These are phyloP conservation scores for Pichia cactophila DNA, from an alignment of 1,139 yeast species.

Conservation along the genomic window DNA sequence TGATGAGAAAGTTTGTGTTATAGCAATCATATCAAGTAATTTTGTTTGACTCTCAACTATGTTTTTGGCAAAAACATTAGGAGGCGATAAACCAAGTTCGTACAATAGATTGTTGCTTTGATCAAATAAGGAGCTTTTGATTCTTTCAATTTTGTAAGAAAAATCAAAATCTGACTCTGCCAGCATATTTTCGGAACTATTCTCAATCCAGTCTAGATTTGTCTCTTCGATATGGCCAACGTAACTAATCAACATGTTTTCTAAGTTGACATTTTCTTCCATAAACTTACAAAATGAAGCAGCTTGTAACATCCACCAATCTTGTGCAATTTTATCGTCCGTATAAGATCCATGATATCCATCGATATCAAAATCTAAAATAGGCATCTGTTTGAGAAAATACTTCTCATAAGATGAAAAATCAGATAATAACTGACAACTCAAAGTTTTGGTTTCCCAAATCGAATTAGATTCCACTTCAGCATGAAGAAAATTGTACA, in stretches of 20 bases:
- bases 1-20: slow-evolving; percentile 17
- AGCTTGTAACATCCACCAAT: slow-evolving; percentile 37
- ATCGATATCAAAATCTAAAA: slow-evolving; percentile 26
- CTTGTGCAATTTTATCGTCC: slow-evolving; percentile 26
- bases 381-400: slow-evolving; percentile 34
- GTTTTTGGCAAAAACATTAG: slow-evolving; percentile 30
- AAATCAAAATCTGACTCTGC: slow-evolving; percentile 32
- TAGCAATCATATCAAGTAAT: slow-evolving; percentile 22
- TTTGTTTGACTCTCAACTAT: slow-evolving; percentile 22
- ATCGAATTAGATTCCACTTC: slow-evolving; percentile 31
- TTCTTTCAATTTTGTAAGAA: slow-evolving; percentile 26
- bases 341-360: slow-evolving; percentile 24
- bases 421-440: slow-evolving; percentile 33
- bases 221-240: slow-evolving; percentile 23
- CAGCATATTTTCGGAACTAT: background rate
- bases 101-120: slow-evolving; percentile 12
- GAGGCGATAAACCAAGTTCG: slow-evolving; percentile 18
- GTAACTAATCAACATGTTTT: slow-evolving; percentile 30
- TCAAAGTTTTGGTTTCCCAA: slow-evolving; percentile 38
- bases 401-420: slow-evolving; percentile 29
- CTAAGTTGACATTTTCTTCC: slow-evolving; percentile 20
- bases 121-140: slow-evolving; percentile 8
- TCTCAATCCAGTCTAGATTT: slow-evolving; percentile 9
- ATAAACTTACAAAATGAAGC: slow-evolving; percentile 29
- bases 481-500: slow-evolving; percentile 37